Evolutionary conservation across 2,329 filamentous ascomycete species (phyloP).

Genomic region (Stagonosporopsis chrysanthemi): DNA sequence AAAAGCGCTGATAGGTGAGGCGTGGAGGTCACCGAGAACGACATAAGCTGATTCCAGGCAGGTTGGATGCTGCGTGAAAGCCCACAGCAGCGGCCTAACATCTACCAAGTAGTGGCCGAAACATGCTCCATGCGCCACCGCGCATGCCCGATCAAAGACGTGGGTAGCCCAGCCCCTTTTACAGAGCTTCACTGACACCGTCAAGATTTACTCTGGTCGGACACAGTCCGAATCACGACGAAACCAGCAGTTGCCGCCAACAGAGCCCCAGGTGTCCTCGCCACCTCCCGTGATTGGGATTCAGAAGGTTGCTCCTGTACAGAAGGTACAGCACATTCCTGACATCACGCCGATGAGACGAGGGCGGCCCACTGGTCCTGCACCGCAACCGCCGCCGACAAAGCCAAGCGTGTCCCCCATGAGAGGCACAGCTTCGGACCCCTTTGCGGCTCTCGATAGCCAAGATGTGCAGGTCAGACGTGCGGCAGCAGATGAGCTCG

Average conservation of each 20-base stretch:
- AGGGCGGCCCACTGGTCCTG: constrained; percentile 71
- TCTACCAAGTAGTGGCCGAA: constrained; percentile 90
- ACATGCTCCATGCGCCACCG: constrained; percentile 88
- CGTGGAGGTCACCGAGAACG: constrained; percentile 26
- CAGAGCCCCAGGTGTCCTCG: constrained; percentile 61
- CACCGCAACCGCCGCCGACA: constrained; percentile 51
- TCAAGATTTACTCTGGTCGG: constrained; percentile 59
- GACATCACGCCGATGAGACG: constrained; percentile 94
- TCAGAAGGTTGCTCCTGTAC: constrained; percentile 77
- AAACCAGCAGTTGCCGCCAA: constrained; percentile 66
- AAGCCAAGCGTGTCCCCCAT: constrained; percentile 74
- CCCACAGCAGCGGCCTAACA: constrained; percentile 81
- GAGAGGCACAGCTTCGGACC: constrained; percentile 75
- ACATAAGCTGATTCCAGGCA: constrained; percentile 49
- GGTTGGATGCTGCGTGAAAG: constrained; percentile 90
- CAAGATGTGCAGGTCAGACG: constrained; percentile 59
- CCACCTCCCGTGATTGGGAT: constrained; percentile 73
- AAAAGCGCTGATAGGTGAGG: constrained; percentile 85
- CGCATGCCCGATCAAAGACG: constrained; percentile 87
- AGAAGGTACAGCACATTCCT: constrained; percentile 76
- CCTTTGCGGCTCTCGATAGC: constrained; percentile 88
- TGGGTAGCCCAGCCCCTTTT: constrained; percentile 50
- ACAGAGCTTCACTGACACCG: constrained; percentile 29
- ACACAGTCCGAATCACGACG: constrained; percentile 70
- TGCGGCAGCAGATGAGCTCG: constrained; percentile 76